phyloP scores from a whole-genome alignment of 2,329 filamentous ascomycete species.

The Neofusicoccum parvum region DNA sequence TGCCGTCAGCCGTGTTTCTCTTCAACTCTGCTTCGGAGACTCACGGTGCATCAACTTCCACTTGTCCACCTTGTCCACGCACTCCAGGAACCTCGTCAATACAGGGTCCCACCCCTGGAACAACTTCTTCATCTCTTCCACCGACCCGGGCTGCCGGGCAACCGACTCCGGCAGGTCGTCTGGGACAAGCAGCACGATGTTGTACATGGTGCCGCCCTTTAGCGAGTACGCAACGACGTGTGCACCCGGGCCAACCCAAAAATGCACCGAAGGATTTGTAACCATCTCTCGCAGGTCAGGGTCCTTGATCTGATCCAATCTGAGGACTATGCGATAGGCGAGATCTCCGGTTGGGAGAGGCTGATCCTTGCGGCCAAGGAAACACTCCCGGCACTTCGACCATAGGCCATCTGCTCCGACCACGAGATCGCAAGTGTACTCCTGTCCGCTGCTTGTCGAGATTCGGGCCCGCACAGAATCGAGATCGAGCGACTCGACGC shows the following conservation, averaged over 20 bases:
- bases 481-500: constrained; percentile 54
- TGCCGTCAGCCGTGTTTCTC: background rate
- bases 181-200: constrained; percentile 66
- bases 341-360: constrained; percentile 65
- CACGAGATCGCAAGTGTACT: constrained; percentile 56
- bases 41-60: constrained; percentile 66
- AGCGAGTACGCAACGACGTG: constrained; percentile 67
- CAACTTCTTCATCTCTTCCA: constrained; percentile 62
- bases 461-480: constrained; percentile 43
- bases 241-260: constrained; percentile 65
- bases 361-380: constrained; percentile 49
- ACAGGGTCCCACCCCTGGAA: constrained; percentile 69
- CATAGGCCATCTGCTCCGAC: constrained; percentile 67
- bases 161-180: constrained; percentile 62
- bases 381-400: constrained; percentile 57
- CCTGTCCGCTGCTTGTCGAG: constrained; percentile 43
- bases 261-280: constrained; percentile 54
- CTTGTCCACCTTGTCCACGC: constrained; percentile 64
- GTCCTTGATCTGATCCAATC: constrained; percentile 55
- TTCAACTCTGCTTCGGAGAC: background rate
- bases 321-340: constrained; percentile 64
- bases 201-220: constrained; percentile 61
- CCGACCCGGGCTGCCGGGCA: constrained; percentile 53
- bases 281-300: constrained; percentile 56
- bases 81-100: constrained; percentile 47